These are phyloP conservation scores for Acer negundo DNA, from an alignment of 345 rosid species.

Conservation along the genomic window DNA sequence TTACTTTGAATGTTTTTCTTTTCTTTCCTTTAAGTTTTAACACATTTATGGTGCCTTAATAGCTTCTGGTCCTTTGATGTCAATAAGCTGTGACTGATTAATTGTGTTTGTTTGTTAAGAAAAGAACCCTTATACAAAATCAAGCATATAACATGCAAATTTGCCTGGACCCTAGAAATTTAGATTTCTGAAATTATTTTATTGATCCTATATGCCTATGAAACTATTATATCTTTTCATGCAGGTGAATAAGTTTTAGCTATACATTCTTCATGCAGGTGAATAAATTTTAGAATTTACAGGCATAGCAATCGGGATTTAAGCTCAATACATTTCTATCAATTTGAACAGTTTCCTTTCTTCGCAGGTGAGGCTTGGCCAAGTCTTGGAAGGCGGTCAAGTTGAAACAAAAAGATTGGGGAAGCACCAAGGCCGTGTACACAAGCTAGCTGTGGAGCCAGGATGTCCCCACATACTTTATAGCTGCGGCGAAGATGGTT, in stretches of 20 bases:
- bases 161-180: background rate
- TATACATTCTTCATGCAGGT: background rate
- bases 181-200: background rate
- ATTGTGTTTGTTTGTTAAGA: background rate
- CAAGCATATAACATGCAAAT: background rate
- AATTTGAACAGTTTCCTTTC: background rate
- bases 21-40: background rate
- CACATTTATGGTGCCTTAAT: background rate
- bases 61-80: background rate
- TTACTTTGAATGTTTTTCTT: background rate
- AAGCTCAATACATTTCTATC: background rate
- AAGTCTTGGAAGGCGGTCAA: conserved; percentile 44
- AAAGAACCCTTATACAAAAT: background rate
- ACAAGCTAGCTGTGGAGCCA: conserved; percentile 62
- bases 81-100: background rate
- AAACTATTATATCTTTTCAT: background rate
- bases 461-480: conserved; percentile 60
- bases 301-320: background rate
- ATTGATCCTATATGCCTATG: background rate
- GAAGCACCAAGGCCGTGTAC: conserved; percentile 49
- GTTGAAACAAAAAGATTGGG: conserved; percentile 52
- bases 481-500: conserved; percentile 71
- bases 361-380: conserved; percentile 57
- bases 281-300: background rate
- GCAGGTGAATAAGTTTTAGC: background rate